A percentile compares a stretch with the other conserved stretches of the same genome.
These are phyloP conservation scores for Cladorrhinum sp. DNA, from an alignment of 2,329 filamentous ascomycete genomes.

Conservation along the genomic window DNA sequence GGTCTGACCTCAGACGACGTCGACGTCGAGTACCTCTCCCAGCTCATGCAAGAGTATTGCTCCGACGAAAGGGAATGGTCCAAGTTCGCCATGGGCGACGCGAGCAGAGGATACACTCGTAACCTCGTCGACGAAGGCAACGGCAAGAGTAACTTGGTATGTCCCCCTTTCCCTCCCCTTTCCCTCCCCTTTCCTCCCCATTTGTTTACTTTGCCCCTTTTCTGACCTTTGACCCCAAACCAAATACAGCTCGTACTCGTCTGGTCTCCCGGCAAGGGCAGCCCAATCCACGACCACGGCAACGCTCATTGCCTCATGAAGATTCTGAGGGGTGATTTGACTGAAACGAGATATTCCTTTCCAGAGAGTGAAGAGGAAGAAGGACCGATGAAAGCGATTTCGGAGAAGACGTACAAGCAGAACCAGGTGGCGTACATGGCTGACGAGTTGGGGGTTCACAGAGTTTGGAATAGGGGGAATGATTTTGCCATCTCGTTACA, in stretches of 20 bases:
- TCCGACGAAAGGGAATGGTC: conserved; percentile 69
- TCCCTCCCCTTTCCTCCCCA: background rate
- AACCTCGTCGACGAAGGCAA: conserved; percentile 91
- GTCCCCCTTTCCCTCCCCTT: conserved; percentile 20
- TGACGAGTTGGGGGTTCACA: conserved; percentile 82
- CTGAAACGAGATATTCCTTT: conserved; percentile 78
- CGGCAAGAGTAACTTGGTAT: conserved; percentile 54
- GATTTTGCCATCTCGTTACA: conserved; percentile 84
- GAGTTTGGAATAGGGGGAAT: conserved; percentile 71
- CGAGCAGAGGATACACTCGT: conserved; percentile 70
- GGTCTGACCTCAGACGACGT: conserved; percentile 81
- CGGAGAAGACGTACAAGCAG: conserved; percentile 63
- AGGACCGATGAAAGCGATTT: conserved; percentile 60
- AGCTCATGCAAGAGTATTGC: conserved; percentile 71
- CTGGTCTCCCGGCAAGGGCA: conserved; percentile 81
- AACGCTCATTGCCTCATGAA: conserved; percentile 94
- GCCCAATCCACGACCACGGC: conserved; percentile 83
- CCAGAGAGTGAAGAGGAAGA: conserved; percentile 45
- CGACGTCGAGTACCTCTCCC: conserved; percentile 66
- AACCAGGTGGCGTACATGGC: conserved; percentile 88
- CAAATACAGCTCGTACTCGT: conserved; percentile 71
- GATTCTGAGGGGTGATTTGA: conserved; percentile 73
- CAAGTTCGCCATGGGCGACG: conserved; percentile 70
- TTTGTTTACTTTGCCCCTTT: conserved; percentile 22
- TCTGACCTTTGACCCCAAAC: conserved; percentile 13